Evolutionary conservation across 768 basidiomycete genomes (phyloP), one percentile per base, ranked within the genome.

Genomic region (Leccinum pellstonianum): DNA sequence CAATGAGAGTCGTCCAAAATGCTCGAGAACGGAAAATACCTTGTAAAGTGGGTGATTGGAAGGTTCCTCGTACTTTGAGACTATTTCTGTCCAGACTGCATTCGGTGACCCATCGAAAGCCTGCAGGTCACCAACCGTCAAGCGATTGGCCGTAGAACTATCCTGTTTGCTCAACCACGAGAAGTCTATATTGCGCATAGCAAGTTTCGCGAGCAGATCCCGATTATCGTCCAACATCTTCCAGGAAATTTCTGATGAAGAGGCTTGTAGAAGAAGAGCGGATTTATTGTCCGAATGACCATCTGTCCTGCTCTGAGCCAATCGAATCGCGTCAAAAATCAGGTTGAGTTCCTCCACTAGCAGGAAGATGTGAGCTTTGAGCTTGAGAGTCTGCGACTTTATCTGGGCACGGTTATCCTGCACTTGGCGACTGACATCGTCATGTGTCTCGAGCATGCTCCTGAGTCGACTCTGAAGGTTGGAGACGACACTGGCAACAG

Each of bases 201-300:
- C 88, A 48, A 97, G 80, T 75, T 97, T 96, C 41, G 92, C 87
- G 2, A 96, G 79, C 48, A 95, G 78, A 47, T 87, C 85, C 52
- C 81, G 77, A 43, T 83, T 76, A 49, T 87, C 83, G 67, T 88
- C 89, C 15, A 96, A 75, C 92, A 98, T 95, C 60, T 82, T 82
- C 94, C 95, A 98, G 1, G 91, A 93, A 50, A 98, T 87, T 71
- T 94, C 90, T 6, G 86, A 83, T 0, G 93, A 93, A 6, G 86
- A 86, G 1, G 93, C 88, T 60, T 91, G 87, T 31, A 96, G 75
- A 54, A 91, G 81, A 50, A 94, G 79, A 2, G 93, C 91, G 1
- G 90, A 90, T 67, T 91, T 91, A 63, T 87, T 84, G 63, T 90
- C 88, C 5, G 83, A 79, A 58, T 75, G 82, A 62, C 85, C 81